A percentile compares a stretch with the other conserved stretches of the same genome.
These are phyloP conservation scores for Rhododendron griersonianum DNA, from an alignment of 148 eudicot genomes.

Conservation along the genomic window DNA sequence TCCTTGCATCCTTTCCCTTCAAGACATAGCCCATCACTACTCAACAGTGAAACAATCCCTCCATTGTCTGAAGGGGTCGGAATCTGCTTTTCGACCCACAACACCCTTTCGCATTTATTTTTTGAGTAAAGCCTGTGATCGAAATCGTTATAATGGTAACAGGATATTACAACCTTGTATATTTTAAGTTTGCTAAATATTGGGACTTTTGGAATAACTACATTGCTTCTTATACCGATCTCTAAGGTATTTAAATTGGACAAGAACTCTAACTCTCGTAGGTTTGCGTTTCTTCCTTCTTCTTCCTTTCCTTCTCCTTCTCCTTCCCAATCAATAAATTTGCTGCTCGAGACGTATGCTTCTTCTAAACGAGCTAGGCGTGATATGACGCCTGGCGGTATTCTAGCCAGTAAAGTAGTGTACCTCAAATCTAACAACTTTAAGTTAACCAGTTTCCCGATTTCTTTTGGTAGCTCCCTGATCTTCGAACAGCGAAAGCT, in stretches of 20 bases:
- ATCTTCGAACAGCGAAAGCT: no score
- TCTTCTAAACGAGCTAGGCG: background rate
- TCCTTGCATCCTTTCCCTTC: background rate
- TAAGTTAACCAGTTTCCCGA: no score
- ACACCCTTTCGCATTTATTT: background rate
- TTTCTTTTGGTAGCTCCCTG: no score
- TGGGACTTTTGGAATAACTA: background rate
- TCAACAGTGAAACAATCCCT: background rate
- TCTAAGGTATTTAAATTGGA: background rate
- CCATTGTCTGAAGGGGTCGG: background rate
- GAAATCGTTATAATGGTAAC: no score
- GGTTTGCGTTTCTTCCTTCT: background rate
- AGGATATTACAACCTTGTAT: no score
- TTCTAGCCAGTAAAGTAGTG: no score
- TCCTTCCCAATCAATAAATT: no score
- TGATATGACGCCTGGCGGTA: no score
- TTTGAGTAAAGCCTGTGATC: no score
- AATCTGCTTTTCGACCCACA: constrained; percentile 27
- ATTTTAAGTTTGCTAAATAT: background rate
- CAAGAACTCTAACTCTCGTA: background rate
- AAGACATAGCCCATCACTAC: background rate
- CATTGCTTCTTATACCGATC: background rate
- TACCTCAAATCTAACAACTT: no score
- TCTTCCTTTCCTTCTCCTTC: background rate
- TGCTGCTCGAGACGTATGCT: background rate